A percentile compares a stretch with the other conserved stretches of the same genome.
Evolutionary conservation across 352 stramenopile species (phyloP).

Genomic region (Globisporangium acanthophoron): DNA sequence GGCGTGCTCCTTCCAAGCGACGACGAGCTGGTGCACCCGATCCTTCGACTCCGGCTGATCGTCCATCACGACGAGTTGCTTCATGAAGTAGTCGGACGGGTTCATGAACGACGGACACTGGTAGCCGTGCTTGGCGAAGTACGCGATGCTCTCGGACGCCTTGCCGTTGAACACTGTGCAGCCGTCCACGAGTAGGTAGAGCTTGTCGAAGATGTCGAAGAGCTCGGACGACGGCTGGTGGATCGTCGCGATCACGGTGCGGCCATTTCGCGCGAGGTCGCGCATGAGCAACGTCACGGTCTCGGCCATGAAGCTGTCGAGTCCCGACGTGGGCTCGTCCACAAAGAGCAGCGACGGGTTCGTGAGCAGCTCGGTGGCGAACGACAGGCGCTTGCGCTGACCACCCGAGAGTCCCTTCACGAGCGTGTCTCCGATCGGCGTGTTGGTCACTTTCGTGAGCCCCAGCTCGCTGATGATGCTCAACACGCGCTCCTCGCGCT

Average conservation of each 20-base stretch:
- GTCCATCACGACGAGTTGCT: conserved; percentile 30
- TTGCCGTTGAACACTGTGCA: conserved; percentile 31
- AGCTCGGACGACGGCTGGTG: conserved; percentile 64
- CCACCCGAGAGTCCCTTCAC: conserved; percentile 56
- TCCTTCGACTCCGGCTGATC: conserved; percentile 16
- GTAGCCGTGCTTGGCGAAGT: conserved; percentile 22
- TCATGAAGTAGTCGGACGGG: conserved; percentile 40
- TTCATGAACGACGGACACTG: conserved; percentile 38
- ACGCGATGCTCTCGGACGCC: conserved; percentile 27
- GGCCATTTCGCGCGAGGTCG: conserved; percentile 60
- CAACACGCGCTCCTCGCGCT: conserved; percentile 19
- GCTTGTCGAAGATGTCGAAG: conserved; percentile 32
- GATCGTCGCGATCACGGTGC: conserved; percentile 84
- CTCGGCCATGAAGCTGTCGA: conserved; percentile 40
- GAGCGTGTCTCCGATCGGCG: conserved; percentile 32
- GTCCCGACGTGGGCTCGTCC: conserved; percentile 67
- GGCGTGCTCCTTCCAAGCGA: conserved; percentile 13
- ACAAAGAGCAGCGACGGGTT: conserved; percentile 71
- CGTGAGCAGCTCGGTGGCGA: conserved; percentile 74
- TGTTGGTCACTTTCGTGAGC: conserved; percentile 34
- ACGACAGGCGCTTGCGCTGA: conserved; percentile 74
- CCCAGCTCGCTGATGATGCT: conserved; percentile 38
- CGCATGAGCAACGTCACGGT: conserved; percentile 28
- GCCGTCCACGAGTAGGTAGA: conserved; percentile 33
- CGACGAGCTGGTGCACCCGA: conserved; percentile 18